A percentile compares a stretch with the other conserved stretches of the same genome.
Evolutionary conservation across 108 stramenopile species (phyloP).

Genomic region (Bacterosira constricta): DNA sequence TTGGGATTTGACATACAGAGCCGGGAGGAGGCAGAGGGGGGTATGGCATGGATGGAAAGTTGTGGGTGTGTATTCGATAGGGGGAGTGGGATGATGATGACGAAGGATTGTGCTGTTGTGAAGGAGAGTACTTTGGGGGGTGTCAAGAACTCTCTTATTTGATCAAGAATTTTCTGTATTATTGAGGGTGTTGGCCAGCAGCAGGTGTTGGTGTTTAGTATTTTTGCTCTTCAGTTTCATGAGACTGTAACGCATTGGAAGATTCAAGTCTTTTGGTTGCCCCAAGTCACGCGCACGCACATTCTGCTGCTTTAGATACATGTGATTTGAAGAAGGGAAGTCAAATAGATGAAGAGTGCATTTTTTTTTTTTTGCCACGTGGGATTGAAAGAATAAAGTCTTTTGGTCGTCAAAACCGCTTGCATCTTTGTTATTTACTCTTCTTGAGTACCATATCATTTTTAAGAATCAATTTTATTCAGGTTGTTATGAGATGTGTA

Average conservation of each 20-base stretch:
- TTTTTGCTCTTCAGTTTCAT: neutral
- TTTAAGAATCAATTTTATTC: too few relatives aligned
- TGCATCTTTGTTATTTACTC: too few relatives aligned
- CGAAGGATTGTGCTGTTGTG: conserved; percentile 68
- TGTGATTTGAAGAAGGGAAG: too few relatives aligned
- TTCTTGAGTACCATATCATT: too few relatives aligned
- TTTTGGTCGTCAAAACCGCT: conserved; percentile 25
- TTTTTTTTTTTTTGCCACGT: neutral
- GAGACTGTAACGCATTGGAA: too few relatives aligned
- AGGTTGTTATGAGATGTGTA: too few relatives aligned
- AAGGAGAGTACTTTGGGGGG: conserved; percentile 41
- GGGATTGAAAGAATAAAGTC: conserved; percentile 50
- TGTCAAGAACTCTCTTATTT: conserved; percentile 67
- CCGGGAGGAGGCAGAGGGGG: conserved; percentile 26
- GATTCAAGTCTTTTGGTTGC: neutral
- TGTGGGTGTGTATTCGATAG: conserved; percentile 61
- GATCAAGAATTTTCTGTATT: conserved; percentile 7
- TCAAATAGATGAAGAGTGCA: too few relatives aligned
- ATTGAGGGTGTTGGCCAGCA: too few relatives aligned
- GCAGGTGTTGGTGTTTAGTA: neutral
- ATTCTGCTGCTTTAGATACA: too few relatives aligned
- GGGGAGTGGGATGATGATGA: conserved; percentile 39
- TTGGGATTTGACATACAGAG: conserved; percentile 59
- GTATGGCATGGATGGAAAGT: conserved; percentile 57
- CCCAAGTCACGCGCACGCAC: too few relatives aligned